Percentiles rank a stretch among this genome's conserved stretches.
Evolutionary conservation across 768 basidiomycete genomes (phyloP).

Genomic region (Boletellus sp.): DNA sequence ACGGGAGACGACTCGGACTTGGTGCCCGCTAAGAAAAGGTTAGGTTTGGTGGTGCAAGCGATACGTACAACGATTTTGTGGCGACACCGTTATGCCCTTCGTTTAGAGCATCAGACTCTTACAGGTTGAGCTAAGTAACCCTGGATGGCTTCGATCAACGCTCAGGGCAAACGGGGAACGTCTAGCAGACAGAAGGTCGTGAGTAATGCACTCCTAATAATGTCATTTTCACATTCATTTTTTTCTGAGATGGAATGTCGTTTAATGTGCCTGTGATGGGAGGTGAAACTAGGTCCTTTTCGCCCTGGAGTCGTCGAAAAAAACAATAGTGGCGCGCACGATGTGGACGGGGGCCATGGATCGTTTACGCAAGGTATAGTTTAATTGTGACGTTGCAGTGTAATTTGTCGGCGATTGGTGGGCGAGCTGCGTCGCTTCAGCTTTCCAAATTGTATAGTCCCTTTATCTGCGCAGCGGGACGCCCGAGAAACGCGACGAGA

Average conservation of each 20-base stretch:
- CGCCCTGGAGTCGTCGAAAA: constrained; percentile 26
- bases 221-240: not conserved
- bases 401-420: constrained; percentile 12
- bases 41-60: not conserved
- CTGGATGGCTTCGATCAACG: constrained; percentile 12
- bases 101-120: not conserved
- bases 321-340: constrained; percentile 49
- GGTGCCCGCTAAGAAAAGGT: not conserved
- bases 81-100: not conserved
- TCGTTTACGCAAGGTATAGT: constrained; percentile 8
- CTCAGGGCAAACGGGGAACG: constrained; percentile 4
- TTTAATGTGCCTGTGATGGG: constrained; percentile 18
- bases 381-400: not conserved
- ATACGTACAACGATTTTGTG: not conserved
- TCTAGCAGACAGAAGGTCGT: constrained; percentile 6
- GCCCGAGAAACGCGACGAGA: not conserved
- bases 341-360: constrained; percentile 31
- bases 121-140: constrained; percentile 6
- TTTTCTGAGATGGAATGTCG: not conserved
- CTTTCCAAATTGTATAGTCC: constrained; percentile 8
- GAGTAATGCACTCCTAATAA: constrained; percentile 9
- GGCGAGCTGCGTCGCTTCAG: constrained; percentile 2
- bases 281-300: not conserved
- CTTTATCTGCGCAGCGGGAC: constrained; percentile 2
- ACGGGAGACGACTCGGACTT: not conserved